Conservation (phyloP, 805 yeast species). For the Candida michaelii region DNA sequence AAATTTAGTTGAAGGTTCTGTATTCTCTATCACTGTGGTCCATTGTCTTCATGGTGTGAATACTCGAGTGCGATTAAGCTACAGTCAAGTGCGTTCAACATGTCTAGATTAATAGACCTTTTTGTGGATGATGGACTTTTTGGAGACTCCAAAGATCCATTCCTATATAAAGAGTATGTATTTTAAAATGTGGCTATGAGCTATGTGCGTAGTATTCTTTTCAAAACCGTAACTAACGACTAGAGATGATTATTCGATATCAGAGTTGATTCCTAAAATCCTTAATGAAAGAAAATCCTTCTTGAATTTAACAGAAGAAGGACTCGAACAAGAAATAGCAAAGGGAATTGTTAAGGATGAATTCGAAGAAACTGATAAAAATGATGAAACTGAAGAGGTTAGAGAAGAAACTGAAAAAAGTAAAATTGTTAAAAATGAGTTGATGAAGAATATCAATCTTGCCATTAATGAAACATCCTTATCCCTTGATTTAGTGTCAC, state of each 20-base stretch:
- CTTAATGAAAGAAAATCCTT: slow-evolving; percentile 62
- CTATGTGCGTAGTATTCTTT: too few species aligned
- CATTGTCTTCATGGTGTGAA: too few species aligned
- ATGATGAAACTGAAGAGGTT: slow-evolving; percentile 15
- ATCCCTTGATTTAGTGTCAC: slow-evolving; percentile 82
- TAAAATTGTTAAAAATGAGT: slow-evolving; percentile 50
- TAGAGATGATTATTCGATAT: slow-evolving; percentile 45
- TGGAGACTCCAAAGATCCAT: slow-evolving; percentile 35
- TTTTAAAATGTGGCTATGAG: too few species aligned
- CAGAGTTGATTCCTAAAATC: slow-evolving; percentile 59
- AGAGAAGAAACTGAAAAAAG: slow-evolving; percentile 30
- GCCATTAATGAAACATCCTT: slow-evolving; percentile 90
- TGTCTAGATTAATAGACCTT: slow-evolving; percentile 7
- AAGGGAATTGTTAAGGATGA: slow-evolving; percentile 4
- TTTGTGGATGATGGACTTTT: slow-evolving; percentile 29
- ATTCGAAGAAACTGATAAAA: slow-evolving; percentile 8
- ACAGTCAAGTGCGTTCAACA: background rate
- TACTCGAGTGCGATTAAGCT: background rate
- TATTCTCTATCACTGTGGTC: too few species aligned
- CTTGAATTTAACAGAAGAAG: slow-evolving; percentile 55
- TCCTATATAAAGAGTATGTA: slow-evolving; percentile 41
- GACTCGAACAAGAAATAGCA: slow-evolving; percentile 41
- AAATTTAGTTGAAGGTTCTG: slow-evolving; percentile 14
- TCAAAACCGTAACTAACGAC: background rate
- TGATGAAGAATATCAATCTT: slow-evolving; percentile 51